Evolutionary conservation across 2,329 filamentous ascomycete species (phyloP).

Genomic region (Pyrenochaeta sp.): DNA sequence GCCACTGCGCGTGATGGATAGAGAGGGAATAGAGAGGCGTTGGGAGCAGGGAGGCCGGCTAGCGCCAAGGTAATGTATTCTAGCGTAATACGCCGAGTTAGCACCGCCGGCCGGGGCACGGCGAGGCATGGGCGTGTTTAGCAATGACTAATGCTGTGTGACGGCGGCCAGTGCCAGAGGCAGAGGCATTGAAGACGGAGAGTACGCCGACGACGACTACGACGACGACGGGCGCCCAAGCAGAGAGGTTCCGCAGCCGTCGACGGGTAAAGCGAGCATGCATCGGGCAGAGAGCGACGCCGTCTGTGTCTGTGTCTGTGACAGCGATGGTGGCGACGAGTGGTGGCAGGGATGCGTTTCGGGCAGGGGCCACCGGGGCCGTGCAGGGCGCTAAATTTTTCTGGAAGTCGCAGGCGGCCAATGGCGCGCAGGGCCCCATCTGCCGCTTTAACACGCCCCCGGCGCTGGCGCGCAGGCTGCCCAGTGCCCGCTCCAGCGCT

Average conservation of each 20-base stretch:
- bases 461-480: not conserved
- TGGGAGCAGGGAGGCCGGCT: constrained; percentile 3
- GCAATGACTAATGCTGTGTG: too few species aligned
- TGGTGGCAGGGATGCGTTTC: constrained; percentile 2
- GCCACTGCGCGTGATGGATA: not conserved
- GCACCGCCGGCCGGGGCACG: constrained; percentile 14
- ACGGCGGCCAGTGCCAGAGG: too few species aligned
- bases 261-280: too few species aligned
- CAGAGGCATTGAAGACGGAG: too few species aligned
- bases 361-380: constrained; percentile 5
- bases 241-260: too few species aligned
- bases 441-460: constrained; percentile 20
- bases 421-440: constrained; percentile 3
- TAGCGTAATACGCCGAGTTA: constrained; percentile 11
- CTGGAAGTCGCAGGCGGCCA: constrained; percentile 22
- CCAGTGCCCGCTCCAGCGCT: too few species aligned
- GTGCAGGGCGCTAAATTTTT: constrained; percentile 26
- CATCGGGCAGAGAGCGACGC: constrained; percentile 1
- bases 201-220: too few species aligned
- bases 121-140: not conserved
- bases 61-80: constrained; percentile 15
- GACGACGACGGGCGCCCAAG: too few species aligned
- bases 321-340: constrained; percentile 1
- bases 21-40: constrained; percentile 3
- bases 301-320: not conserved